These are phyloP conservation scores for Bipolaris bicolor DNA, from an alignment of 2,329 filamentous ascomycete genomes.

Conservation along the genomic window DNA sequence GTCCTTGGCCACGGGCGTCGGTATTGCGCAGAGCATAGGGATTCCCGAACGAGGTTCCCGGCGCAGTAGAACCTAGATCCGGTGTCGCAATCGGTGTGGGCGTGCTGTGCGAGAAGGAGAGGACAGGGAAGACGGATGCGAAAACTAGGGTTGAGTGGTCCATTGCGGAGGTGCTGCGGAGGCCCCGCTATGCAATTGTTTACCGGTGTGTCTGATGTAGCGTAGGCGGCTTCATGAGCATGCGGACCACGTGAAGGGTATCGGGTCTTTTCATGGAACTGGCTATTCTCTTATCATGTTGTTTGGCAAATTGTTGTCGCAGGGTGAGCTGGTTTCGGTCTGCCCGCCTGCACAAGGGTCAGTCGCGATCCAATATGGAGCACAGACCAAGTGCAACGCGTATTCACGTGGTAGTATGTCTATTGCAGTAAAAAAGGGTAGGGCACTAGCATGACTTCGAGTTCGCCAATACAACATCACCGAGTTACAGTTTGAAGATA, in stretches of 20 bases:
- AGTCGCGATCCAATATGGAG: conserved; percentile 19
- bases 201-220: conserved; percentile 1
- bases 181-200: conserved; percentile 26
- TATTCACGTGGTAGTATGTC: conserved; percentile 23
- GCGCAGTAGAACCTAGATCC: conserved; percentile 49
- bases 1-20: conserved; percentile 44
- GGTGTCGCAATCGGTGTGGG: conserved; percentile 55
- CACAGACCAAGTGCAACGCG: conserved; percentile 18
- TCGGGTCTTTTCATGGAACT: background rate
- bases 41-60: conserved; percentile 51
- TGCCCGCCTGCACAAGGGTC: conserved; percentile 4
- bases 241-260: background rate
- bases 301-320: conserved; percentile 1
- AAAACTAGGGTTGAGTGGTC: conserved; percentile 48
- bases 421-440: background rate
- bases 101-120: conserved; percentile 50
- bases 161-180: conserved; percentile 35
- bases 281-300: background rate
- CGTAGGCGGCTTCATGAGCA: conserved; percentile 2
- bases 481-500: background rate
- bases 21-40: conserved; percentile 31
- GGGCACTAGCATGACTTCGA: background rate
- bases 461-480: background rate
- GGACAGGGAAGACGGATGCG: conserved; percentile 54
- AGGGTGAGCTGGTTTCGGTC: conserved; percentile 4